phyloP scores from a whole-genome alignment of 345 rosid genomes.

The Linum trigynum region DNA sequence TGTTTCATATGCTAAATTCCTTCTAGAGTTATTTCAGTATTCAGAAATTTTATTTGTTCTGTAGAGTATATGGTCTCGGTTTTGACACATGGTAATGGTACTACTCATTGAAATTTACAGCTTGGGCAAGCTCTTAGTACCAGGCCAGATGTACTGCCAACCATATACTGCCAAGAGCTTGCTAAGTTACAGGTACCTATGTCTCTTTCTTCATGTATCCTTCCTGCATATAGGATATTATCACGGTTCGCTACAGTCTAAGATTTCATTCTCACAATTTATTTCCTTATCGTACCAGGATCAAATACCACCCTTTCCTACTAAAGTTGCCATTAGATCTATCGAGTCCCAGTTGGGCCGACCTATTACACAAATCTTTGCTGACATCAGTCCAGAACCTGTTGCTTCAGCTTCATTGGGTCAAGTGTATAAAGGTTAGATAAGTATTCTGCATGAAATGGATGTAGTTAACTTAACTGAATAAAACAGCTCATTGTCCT shows the following conservation, averaged over 20 bases:
- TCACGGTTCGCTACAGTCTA: background rate
- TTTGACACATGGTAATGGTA: background rate
- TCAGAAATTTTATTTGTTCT: background rate
- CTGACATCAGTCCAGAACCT: conserved; percentile 83
- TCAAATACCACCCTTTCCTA: conserved; percentile 91
- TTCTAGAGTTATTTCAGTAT: background rate
- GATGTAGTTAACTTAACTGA: background rate
- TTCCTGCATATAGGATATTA: background rate
- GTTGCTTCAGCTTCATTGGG: conserved; percentile 95
- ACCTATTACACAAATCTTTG: conserved; percentile 59
- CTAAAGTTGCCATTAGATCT: conserved; percentile 56
- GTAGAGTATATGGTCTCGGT: background rate
- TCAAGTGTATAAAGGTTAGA: conserved; percentile 93
- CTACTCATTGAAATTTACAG: conserved; percentile 31
- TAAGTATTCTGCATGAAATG: conserved; percentile 10
- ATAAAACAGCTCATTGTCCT: background rate
- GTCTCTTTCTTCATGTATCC: conserved; percentile 8
- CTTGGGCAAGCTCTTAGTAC: conserved; percentile 98
- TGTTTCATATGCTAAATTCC: background rate
- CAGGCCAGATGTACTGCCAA: conserved; percentile 80
- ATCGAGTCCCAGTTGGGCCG: conserved; percentile 76
- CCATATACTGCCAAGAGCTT: conserved; percentile 85
- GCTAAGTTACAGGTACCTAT: conserved; percentile 69
- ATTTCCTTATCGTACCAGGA: conserved; percentile 41
- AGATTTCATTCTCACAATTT: conserved; percentile 8